phyloP scores from a whole-genome alignment of 805 yeast species.

The Metschnikowia colocasiae region DNA sequence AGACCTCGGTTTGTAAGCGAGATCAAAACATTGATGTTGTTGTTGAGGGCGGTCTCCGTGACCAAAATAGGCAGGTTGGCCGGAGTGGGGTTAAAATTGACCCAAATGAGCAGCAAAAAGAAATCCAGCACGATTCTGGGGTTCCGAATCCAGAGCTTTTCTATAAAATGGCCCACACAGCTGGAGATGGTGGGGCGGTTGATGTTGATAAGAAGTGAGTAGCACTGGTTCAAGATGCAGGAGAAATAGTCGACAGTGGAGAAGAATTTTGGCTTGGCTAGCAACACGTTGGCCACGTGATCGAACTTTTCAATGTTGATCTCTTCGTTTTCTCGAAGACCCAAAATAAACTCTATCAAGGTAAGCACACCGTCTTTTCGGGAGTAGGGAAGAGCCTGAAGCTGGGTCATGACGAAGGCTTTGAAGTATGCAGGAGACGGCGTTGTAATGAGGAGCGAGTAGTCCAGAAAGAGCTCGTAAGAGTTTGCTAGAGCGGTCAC shows the following conservation, averaged over 20 bases:
- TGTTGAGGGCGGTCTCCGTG: constrained; percentile 51
- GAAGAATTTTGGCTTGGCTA: constrained; percentile 57
- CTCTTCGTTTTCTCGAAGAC: constrained; percentile 69
- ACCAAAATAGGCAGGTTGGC: constrained; percentile 27
- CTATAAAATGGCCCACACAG: constrained; percentile 53
- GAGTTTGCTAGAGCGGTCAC: constrained; percentile 54
- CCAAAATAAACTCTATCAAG: constrained; percentile 71
- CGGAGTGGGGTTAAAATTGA: constrained; percentile 34
- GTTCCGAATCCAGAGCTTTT: constrained; percentile 49
- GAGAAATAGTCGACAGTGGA: constrained; percentile 49
- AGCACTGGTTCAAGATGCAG: constrained; percentile 61
- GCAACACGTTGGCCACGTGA: constrained; percentile 61
- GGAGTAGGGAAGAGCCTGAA: constrained; percentile 57
- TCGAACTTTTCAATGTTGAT: constrained; percentile 63
- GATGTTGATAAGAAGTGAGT: constrained; percentile 51
- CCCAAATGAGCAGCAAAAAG: constrained; percentile 50
- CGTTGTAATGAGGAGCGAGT: constrained; percentile 53
- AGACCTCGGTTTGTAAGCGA: constrained; percentile 49
- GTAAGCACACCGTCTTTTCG: constrained; percentile 63
- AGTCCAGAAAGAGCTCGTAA: constrained; percentile 58
- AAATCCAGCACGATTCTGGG: constrained; percentile 54
- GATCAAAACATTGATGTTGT: constrained; percentile 60
- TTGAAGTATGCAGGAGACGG: constrained; percentile 47
- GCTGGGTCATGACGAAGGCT: constrained; percentile 41
- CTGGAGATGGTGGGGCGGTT: constrained; percentile 60